Conservation (phyloP, 768 basidiomycete species). For the Lactarius trivialis region DNA sequence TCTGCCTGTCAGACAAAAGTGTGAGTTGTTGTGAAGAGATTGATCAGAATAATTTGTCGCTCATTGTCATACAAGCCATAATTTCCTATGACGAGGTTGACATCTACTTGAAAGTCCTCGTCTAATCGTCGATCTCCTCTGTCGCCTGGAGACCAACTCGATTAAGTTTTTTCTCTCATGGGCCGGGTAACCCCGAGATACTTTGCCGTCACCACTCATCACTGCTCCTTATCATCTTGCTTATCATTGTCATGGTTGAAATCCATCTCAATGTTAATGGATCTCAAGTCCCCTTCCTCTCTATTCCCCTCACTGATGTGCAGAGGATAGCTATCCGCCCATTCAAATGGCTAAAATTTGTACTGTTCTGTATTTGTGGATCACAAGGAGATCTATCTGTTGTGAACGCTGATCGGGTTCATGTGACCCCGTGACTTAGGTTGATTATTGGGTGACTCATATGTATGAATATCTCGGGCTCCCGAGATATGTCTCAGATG, state of each 20-base stretch:
- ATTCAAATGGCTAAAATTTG: background rate
- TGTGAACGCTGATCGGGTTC: no score
- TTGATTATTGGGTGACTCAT: no score
- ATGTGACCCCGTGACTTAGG: no score
- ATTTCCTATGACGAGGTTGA: constrained; percentile 59
- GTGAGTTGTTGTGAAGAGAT: background rate
- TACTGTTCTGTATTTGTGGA: constrained; percentile 2
- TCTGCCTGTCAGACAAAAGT: constrained; percentile 40
- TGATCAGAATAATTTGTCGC: background rate
- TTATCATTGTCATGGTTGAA: no score
- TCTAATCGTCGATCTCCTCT: constrained; percentile 81
- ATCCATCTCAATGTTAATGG: no score
- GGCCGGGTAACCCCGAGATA: no score
- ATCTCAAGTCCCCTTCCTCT: background rate
- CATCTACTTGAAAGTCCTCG: constrained; percentile 63
- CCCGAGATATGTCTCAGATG: no score
- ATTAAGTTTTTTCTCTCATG: no score
- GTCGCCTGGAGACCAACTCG: constrained; percentile 69
- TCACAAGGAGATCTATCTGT: background rate
- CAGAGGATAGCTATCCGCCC: background rate
- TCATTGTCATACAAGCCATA: constrained; percentile 65
- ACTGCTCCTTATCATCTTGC: no score
- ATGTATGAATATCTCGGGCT: no score
- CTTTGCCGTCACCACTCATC: no score
- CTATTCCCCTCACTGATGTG: background rate